Conservation (phyloP, 164 flowering plant species). For the Kalanchoe fedtschenkoi region DNA sequence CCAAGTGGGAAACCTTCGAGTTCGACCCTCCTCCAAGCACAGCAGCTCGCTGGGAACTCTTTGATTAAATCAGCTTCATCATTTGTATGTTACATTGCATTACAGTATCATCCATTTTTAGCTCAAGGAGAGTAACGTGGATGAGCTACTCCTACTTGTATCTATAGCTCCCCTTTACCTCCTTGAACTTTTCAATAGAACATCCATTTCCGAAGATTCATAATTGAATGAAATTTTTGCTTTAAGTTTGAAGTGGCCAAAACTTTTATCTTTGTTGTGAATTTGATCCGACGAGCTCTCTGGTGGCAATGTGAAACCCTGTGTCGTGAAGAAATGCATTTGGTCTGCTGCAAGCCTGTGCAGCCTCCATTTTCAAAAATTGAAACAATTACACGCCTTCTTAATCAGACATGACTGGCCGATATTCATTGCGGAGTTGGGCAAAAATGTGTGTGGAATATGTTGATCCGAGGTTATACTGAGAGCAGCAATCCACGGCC, state of each 20-base stretch:
- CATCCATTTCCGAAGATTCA: background rate
- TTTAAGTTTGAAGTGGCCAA: background rate
- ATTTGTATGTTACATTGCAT: background rate
- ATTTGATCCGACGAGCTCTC: no score
- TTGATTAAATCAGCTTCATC: slow-evolving; percentile 28
- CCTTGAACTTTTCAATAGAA: slow-evolving; percentile 1
- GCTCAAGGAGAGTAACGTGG: background rate
- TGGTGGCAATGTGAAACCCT: slow-evolving; percentile 1
- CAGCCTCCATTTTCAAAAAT: slow-evolving; percentile 18
- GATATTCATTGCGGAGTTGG: slow-evolving; percentile 15
- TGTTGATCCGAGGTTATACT: slow-evolving; percentile 35
- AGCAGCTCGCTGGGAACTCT: slow-evolving; percentile 33
- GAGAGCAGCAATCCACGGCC: slow-evolving; percentile 25
- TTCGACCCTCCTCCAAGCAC: slow-evolving; percentile 13
- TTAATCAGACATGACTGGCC: slow-evolving; percentile 24
- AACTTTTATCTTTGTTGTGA: background rate
- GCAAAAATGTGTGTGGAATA: slow-evolving; percentile 30
- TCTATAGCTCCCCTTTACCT: slow-evolving; percentile 1
- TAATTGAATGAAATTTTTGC: slow-evolving; percentile 1
- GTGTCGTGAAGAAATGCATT: slow-evolving; percentile 20
- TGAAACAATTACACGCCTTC: slow-evolving; percentile 33
- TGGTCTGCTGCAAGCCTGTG: slow-evolving; percentile 16
- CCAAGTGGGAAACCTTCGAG: slow-evolving; percentile 79
- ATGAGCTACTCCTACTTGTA: slow-evolving; percentile 3
- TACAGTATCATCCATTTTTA: background rate